Base-by-base conservation (phyloP, 352 stramenopile genomes). In the Stramenopiles sp. region DNA sequence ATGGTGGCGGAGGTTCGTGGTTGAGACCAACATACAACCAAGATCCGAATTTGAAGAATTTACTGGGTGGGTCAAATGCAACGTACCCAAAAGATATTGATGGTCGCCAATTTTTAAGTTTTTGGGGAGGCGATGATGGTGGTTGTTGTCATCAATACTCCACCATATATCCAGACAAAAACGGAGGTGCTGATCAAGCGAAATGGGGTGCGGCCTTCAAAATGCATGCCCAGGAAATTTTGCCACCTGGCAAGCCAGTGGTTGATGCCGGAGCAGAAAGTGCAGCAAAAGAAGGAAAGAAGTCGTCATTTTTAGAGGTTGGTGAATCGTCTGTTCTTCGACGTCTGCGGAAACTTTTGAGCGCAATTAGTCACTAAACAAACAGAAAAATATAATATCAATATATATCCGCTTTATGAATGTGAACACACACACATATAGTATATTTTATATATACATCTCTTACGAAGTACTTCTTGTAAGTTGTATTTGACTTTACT, bases 121-220 rank as follows among this genome's bases (percentile, higher is more conserved):
- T 81, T 67, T 81, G 76, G 76, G 76, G 76, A 81, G 76, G 76
- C 7, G 71, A 81, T 67, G n/a, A 67, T 30, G 76, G 76, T 30
- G 76, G 76, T 27, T 81, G 76, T 67, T 81, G 76, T 67, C 76
- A 81, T 67, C 76, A 81, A 44, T 55, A 55, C 14, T 55, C 39
- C 14, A 55, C 39, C 39, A 55, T 55, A 55, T 55, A 55, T 14
- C 39, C 39, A 55, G 71, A 81, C 27, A 30, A 81, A 29, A 67
- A 67, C 29, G 76, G 76, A 27, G 27, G 71, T 27, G n/a, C 76
- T 14, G 76, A 81, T 67, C 0, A 81, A 32, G 76, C 32, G 7
- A 4, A 32, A 67, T 81, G 76, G 76, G 76, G n/a, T 7, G 1
- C 29, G 7, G 27, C 39, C 7, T 81, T 81, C 30, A 44, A 30